These are phyloP conservation scores for Fusarium oxysporum DNA, from an alignment of 2,329 filamentous ascomycete genomes.

Conservation along the genomic window DNA sequence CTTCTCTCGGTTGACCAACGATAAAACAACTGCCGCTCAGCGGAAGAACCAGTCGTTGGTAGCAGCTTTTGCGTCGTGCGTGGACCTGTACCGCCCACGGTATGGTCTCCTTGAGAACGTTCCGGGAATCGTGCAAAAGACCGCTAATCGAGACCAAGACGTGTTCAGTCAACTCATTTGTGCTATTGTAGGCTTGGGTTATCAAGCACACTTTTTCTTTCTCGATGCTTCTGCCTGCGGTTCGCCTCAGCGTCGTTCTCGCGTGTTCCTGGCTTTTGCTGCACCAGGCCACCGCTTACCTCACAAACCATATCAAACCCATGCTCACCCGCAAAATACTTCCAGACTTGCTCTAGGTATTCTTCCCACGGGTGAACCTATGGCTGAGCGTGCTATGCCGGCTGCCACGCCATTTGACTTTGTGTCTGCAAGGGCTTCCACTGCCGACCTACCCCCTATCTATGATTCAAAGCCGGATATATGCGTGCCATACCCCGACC, in stretches of 20 bases:
- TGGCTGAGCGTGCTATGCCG: conserved; percentile 61
- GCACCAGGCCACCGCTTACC: conserved; percentile 73
- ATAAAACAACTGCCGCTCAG: conserved; percentile 66
- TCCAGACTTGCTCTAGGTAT: conserved; percentile 61
- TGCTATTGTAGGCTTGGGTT: conserved; percentile 79
- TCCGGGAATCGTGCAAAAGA: conserved; percentile 67
- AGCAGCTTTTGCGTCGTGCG: conserved; percentile 78
- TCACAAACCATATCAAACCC: conserved; percentile 67
- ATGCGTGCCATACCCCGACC: conserved; percentile 76
- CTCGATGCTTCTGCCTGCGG: conserved; percentile 78
- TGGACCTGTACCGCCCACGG: conserved; percentile 80
- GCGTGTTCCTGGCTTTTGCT: conserved; percentile 78
- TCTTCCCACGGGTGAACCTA: conserved; percentile 69
- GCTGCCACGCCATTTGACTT: conserved; percentile 69
- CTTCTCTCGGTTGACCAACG: conserved; percentile 73
- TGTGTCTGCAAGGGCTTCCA: conserved; percentile 64
- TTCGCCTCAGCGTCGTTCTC: conserved; percentile 71
- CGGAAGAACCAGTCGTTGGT: conserved; percentile 80
- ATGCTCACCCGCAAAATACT: conserved; percentile 64
- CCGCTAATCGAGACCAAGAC: conserved; percentile 64
- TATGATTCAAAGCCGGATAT: conserved; percentile 70
- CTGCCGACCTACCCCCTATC: conserved; percentile 70
- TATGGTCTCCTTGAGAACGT: conserved; percentile 86
- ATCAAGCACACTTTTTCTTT: conserved; percentile 76
- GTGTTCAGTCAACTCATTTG: conserved; percentile 80